Conservation (phyloP, 768 basidiomycete species). For the Trametes sanguinea region DNA sequence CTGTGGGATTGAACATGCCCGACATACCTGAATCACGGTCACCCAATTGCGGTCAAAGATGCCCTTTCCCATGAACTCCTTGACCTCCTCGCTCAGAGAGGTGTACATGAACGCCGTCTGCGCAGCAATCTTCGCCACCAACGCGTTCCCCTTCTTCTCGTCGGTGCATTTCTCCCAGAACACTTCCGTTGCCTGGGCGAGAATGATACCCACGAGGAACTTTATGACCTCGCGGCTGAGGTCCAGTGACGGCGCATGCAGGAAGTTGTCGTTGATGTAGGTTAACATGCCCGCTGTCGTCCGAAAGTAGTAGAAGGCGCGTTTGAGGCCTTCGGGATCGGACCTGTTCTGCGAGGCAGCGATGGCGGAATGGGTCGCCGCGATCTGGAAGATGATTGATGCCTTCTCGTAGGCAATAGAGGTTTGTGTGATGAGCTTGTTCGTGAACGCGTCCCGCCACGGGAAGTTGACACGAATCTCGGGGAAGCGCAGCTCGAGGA, state of each 20-base stretch:
- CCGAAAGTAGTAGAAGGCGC: slow-evolving; percentile 89
- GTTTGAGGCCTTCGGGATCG: slow-evolving; percentile 90
- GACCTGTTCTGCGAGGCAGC: slow-evolving; percentile 83
- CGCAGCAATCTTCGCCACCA: slow-evolving; percentile 82
- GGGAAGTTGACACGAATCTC: slow-evolving; percentile 96
- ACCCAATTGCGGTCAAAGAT: slow-evolving; percentile 96
- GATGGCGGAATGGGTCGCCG: slow-evolving; percentile 89
- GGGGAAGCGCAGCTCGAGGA: slow-evolving; percentile 94
- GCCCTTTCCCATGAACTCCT: slow-evolving; percentile 95
- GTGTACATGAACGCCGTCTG: slow-evolving; percentile 84
- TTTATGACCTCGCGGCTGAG: slow-evolving; percentile 93
- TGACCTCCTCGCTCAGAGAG: slow-evolving; percentile 84
- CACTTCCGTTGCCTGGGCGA: slow-evolving; percentile 94
- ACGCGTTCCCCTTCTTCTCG: slow-evolving; percentile 81
- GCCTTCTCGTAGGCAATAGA: slow-evolving; percentile 99
- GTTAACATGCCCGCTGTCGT: slow-evolving; percentile 94
- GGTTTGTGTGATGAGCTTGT: slow-evolving; percentile 90
- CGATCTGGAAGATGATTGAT: slow-evolving; percentile 94
- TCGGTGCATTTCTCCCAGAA: slow-evolving; percentile 94
- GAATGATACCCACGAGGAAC: slow-evolving; percentile 82
- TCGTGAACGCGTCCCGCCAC: slow-evolving; percentile 96
- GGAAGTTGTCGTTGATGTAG: slow-evolving; percentile 99
- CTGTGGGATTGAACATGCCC: too few relatives aligned
- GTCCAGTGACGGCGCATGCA: slow-evolving; percentile 96
- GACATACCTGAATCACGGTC: slow-evolving; percentile 72